Conservation (phyloP, 2,329 filamentous ascomycete genomes). For the Tolypocladium album region DNA sequence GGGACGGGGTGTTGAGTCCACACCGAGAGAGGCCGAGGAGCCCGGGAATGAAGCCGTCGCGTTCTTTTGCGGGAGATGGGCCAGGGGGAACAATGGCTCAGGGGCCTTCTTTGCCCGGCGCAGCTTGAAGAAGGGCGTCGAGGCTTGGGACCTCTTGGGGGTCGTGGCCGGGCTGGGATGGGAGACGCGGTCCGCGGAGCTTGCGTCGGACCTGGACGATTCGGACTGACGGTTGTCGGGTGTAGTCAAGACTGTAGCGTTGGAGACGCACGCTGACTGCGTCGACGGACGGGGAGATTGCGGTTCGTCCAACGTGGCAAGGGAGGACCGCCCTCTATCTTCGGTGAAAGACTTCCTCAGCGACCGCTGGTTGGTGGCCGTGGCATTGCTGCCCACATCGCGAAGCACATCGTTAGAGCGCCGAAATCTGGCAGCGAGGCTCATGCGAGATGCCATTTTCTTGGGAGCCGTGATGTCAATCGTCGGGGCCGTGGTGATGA, state of each 20-base stretch:
- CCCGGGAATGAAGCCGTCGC: slow-evolving; percentile 20
- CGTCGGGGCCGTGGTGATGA: slow-evolving; percentile 88
- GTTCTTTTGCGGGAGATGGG: slow-evolving; percentile 67
- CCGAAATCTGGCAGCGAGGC: slow-evolving; percentile 40
- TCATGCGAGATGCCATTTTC: slow-evolving; percentile 46
- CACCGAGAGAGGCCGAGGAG: slow-evolving; percentile 32
- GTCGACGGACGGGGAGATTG: slow-evolving; percentile 18
- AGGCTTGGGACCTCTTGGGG: slow-evolving; percentile 47
- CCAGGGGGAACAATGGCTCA: slow-evolving; percentile 72
- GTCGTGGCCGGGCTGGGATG: slow-evolving; percentile 50
- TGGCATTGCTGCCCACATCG: slow-evolving; percentile 11
- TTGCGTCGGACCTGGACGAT: slow-evolving; percentile 82
- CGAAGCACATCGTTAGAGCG: slow-evolving; percentile 37
- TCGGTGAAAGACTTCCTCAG: slow-evolving; percentile 34
- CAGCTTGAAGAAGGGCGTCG: slow-evolving; percentile 70
- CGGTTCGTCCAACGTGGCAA: slow-evolving; percentile 46
- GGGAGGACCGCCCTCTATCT: slow-evolving; percentile 17
- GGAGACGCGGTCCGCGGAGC: slow-evolving; percentile 55
- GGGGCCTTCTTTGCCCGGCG: slow-evolving; percentile 66
- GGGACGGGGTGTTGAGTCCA: slow-evolving; percentile 21
- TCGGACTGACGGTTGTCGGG: slow-evolving; percentile 44
- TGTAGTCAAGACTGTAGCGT: slow-evolving; percentile 35
- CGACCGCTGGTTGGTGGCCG: slow-evolving; percentile 4
- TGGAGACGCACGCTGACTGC: slow-evolving; percentile 15
- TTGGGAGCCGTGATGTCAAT: slow-evolving; percentile 44